These are phyloP conservation scores for Stemphylium vesicarium DNA, from an alignment of 2,329 filamentous ascomycete genomes.

Conservation along the genomic window DNA sequence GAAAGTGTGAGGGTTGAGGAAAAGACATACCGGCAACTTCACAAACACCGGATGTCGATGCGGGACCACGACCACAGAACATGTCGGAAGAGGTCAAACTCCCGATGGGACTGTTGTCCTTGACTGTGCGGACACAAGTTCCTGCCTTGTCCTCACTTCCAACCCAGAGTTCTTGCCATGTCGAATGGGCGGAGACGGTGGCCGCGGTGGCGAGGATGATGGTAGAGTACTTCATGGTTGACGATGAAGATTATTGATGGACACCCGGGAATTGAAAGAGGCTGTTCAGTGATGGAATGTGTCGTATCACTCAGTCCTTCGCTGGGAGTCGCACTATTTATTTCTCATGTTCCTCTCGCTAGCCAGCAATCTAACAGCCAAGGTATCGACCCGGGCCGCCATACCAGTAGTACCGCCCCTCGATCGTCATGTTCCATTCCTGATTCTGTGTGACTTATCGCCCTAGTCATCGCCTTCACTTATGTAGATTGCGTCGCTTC, in stretches of 20 bases:
- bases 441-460: constrained; percentile 4
- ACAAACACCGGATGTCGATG: constrained; percentile 33
- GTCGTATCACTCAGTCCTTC: neutral
- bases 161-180: constrained; percentile 49
- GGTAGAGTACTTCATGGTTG: constrained; percentile 40
- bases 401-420: constrained; percentile 5
- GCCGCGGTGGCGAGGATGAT: constrained; percentile 42
- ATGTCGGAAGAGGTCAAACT: constrained; percentile 41
- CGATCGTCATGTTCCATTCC: constrained; percentile 16
- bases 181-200: constrained; percentile 47
- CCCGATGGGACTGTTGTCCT: constrained; percentile 45
- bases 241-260: neutral
- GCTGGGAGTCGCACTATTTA: constrained; percentile 17
- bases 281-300: neutral
- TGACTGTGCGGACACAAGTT: constrained; percentile 41
- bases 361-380: constrained; percentile 20
- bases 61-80: constrained; percentile 46
- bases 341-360: neutral
- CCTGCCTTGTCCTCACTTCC: constrained; percentile 40
- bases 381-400: constrained; percentile 18
- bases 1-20: neutral
- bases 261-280: neutral
- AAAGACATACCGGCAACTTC: constrained; percentile 41
- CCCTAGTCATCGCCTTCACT: constrained; percentile 11
- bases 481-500: constrained; percentile 24